Evolutionary conservation across 2,329 filamentous ascomycete genomes (phyloP), one percentile per base, ranked within the genome.

Genomic region (Lasiodiplodia gonubiensis): DNA sequence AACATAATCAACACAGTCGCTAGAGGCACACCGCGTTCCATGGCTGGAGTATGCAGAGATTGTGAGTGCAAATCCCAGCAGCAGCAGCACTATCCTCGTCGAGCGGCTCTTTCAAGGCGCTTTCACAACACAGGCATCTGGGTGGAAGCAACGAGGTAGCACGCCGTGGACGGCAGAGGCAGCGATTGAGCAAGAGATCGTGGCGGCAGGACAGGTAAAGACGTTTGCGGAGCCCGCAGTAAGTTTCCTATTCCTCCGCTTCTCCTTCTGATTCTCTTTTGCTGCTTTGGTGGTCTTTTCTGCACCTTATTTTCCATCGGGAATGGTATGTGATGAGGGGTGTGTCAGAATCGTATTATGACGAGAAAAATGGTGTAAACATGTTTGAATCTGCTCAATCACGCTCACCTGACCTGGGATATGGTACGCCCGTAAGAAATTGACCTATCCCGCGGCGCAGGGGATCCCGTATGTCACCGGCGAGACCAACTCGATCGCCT

Each of bases 361-460:
- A 30, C n/a, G 27, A 27, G n/a, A 30, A 53, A 25, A 14, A 25
- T 25, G 10, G 30, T 11, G 3, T 23, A 11, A 14, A 7, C 23
- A 30, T 30, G 55, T 60, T 42, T n/a, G 18, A 49, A 30, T 25
- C 23, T 61, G 18, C 57, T 61, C 30, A 61, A 61, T 23, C 57
- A 61, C 25, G 35, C 42, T 16, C 11, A 30, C 57, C 33, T 61
- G 3, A 33, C 23, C 39, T 8, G 2, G 25, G 8, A 11, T 25
- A 10, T 61, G 30, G 30, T 33, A 33, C 30, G 30, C 10, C 10
- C 30, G 30, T 33, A 8, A 33, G 30, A 33, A 10, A 33, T 8
- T 8, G 39, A 25, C 39, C 39, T 10, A 21, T 18, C 12, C 6
- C 39, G 39, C 16, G 21, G 16, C 39, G 10, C 49, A 52, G 57